Evolutionary conservation across 164 flowering plant genomes (phyloP), one percentile per base, ranked within the genome.

Genomic region (Stephania cephalantha): DNA sequence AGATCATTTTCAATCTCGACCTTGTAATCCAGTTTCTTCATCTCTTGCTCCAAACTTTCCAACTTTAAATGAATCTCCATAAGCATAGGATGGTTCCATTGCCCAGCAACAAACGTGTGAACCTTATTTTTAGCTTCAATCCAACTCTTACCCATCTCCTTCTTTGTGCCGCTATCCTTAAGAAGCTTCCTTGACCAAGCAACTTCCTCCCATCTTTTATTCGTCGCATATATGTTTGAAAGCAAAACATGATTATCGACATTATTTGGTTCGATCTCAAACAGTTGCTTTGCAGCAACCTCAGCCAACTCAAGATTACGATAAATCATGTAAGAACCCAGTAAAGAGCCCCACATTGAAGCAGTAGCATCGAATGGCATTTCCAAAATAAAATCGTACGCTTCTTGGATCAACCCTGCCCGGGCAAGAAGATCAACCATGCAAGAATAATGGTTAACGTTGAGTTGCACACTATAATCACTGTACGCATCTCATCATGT

Each of bases 341-440:
- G 79, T 20, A 95, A 80, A 3, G 98, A 90, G 8, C 96, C 97
- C 99, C 97, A 95, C 84, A 90, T 90, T 20, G 98, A 85, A 50
- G 90, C 83, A 31, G 91, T 87, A 25, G 90, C 87, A 50, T 79
- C 86, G 81, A 87, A 90, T 18, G 94, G 92, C 92, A 91, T 89
- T 52, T 55, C 75, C 58, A 80, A 71, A 29, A 93, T 87, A 80
- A 89, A 45, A 42, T 83, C 82, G 70, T 82, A 75, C 50, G 99
- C 95, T 75, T 93, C 92, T 68, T 31, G 7, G 55, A 84, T 72
- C 79, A 74, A 71, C n/a, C 98, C 94, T 2, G 90, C 86, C 20
- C 92, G 88, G 30, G 94, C 89, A 65, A 90, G 87, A 78, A 87
- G 84, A 83, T 93, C 99, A 75, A 90, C 95, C 93, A 95, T 85